phyloP scores from a whole-genome alignment of 257 asterid genomes.

The Vinca minor region DNA sequence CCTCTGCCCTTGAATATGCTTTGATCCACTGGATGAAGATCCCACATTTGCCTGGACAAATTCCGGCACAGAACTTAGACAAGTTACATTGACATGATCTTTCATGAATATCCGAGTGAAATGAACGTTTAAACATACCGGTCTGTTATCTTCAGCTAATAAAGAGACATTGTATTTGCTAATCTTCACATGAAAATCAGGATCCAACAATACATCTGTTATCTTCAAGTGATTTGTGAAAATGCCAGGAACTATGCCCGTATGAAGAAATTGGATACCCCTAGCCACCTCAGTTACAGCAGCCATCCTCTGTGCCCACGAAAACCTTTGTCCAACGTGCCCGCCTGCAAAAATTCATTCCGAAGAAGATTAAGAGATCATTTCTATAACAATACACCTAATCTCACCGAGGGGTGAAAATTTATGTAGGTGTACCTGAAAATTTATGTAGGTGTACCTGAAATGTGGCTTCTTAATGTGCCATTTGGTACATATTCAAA shows the following conservation, averaged over 20 bases:
- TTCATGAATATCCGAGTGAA: background rate
- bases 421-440: too few species aligned
- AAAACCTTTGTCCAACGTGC: slow-evolving; percentile 32
- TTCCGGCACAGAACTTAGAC: background rate
- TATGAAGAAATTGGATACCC: slow-evolving; percentile 80
- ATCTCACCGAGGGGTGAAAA: too few species aligned
- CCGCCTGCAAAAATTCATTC: slow-evolving; percentile 30
- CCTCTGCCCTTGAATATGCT: slow-evolving; percentile 43
- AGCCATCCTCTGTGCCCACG: slow-evolving; percentile 63
- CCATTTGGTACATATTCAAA: slow-evolving; percentile 65
- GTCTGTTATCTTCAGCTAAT: slow-evolving; percentile 35
- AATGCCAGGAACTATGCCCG: slow-evolving; percentile 74
- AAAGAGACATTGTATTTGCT: slow-evolving; percentile 61
- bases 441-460: slow-evolving; percentile 33
- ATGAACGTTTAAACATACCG: slow-evolving; percentile 28
- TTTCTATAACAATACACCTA: too few species aligned
- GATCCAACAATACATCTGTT: slow-evolving; percentile 61
- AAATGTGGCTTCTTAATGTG: slow-evolving; percentile 44
- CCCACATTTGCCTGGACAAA: slow-evolving; percentile 32
- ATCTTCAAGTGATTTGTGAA: slow-evolving; percentile 55
- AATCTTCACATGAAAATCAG: slow-evolving; percentile 58
- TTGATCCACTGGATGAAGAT: slow-evolving; percentile 33
- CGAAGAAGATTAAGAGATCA: too few species aligned
- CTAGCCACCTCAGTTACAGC: slow-evolving; percentile 65
- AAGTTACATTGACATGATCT: background rate